These are phyloP conservation scores for Hypsizygus ulmarius DNA, from an alignment of 1,284 basidiomycete species.

Conservation along the genomic window DNA sequence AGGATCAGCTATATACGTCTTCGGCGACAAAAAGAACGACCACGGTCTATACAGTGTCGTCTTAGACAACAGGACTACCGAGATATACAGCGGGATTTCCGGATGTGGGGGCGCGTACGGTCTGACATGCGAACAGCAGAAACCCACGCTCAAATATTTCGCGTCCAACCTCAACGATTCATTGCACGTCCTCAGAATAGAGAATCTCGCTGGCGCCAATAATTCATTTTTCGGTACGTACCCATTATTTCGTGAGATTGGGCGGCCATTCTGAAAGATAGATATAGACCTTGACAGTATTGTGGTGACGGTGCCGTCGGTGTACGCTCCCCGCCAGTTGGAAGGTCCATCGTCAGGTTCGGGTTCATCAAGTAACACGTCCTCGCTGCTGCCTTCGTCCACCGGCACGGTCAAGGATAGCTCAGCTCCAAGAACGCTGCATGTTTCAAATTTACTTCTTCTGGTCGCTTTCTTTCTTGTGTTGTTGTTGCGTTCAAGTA, in stretches of 20 bases:
- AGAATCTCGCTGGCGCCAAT: conserved; percentile 37
- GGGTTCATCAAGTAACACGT: conserved; percentile 2
- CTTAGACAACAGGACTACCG: conserved; percentile 30
- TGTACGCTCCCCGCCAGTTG: conserved; percentile 34
- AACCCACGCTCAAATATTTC: conserved; percentile 38
- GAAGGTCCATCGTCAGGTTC: conserved; percentile 1
- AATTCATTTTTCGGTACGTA: conserved; percentile 42
- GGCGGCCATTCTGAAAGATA: neutral
- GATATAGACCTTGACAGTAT: conserved; percentile 41
- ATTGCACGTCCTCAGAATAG: conserved; percentile 33
- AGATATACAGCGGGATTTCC: conserved; percentile 35
- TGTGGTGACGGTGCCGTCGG: conserved; percentile 39
- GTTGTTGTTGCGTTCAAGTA: conserved; percentile 1
- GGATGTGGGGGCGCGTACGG: conserved; percentile 43
- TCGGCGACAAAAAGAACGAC: conserved; percentile 46
- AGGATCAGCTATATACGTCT: conserved; percentile 42
- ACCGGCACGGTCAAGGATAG: conserved; percentile 1
- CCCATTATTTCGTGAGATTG: neutral
- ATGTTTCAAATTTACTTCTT: conserved; percentile 4
- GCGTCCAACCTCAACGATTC: conserved; percentile 37
- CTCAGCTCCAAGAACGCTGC: conserved; percentile 1
- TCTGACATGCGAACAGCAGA: conserved; percentile 40
- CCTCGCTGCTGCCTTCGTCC: conserved; percentile 2
- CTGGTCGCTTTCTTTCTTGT: conserved; percentile 3
- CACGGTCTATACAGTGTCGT: conserved; percentile 38